phyloP scores from a whole-genome alignment of 305 asterid genomes.

The Rubia peregrina region DNA sequence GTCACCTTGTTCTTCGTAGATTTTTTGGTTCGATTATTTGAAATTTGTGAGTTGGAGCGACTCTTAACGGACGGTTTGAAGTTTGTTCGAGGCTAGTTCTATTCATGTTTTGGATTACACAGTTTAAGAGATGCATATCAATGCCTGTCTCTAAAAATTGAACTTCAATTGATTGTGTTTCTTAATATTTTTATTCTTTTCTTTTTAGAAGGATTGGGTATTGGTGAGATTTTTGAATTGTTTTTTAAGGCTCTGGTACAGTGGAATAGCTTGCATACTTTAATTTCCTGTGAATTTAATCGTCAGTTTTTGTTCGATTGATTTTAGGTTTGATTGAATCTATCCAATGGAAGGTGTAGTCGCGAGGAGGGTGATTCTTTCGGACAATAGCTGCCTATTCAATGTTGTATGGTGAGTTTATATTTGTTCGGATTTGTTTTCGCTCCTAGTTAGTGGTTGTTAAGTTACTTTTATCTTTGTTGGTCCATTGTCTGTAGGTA shows the following conservation, averaged over 20 bases:
- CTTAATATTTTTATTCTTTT: neutral
- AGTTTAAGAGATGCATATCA: neutral
- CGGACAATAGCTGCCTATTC: constrained; percentile 93
- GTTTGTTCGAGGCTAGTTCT: neutral
- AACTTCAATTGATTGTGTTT: neutral
- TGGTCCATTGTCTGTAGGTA: too few relatives aligned
- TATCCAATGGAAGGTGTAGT: constrained; percentile 59
- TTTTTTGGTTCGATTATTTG: neutral
- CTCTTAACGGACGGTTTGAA: neutral
- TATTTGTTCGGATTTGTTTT: too few relatives aligned
- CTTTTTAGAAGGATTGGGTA: neutral
- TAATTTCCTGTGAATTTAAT: neutral
- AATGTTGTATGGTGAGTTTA: constrained; percentile 50
- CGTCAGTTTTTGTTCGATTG: constrained; percentile 1
- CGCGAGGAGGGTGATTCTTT: constrained; percentile 78
- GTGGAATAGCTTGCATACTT: neutral
- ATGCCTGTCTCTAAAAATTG: neutral
- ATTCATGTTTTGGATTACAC: neutral
- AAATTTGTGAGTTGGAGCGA: neutral
- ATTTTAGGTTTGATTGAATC: constrained; percentile 28
- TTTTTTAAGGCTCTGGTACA: neutral
- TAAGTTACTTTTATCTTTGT: too few relatives aligned
- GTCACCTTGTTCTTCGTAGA: neutral
- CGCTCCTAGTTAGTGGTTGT: too few relatives aligned
- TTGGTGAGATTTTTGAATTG: neutral